These are phyloP conservation scores for Oenanthe sinensis DNA, from an alignment of 129 eudicot species.

Conservation along the genomic window DNA sequence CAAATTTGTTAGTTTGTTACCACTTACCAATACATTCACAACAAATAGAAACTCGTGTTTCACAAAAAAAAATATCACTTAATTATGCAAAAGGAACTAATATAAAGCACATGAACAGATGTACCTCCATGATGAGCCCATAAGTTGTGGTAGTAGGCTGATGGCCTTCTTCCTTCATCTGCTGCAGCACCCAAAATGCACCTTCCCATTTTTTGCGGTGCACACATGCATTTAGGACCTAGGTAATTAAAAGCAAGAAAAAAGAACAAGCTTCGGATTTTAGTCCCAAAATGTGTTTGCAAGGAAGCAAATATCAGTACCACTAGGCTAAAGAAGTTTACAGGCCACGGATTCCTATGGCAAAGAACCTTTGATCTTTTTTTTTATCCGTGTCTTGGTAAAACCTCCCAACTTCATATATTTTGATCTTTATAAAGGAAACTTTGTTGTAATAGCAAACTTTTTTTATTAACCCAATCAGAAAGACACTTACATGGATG, in stretches of 20 bases:
- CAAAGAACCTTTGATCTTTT: background rate
- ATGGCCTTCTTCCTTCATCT: constrained; percentile 60
- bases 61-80: background rate
- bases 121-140: constrained; percentile 96
- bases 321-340: background rate
- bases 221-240: constrained; percentile 95
- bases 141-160: constrained; percentile 75
- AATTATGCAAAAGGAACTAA: background rate
- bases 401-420: background rate
- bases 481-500: background rate
- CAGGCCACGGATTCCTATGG: background rate
- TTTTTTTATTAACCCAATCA: background rate
- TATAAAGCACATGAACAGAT: background rate
- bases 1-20: background rate
- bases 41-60: background rate
- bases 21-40: background rate
- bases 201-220: constrained; percentile 81
- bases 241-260: background rate
- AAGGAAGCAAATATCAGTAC: background rate
- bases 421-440: background rate
- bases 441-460: background rate
- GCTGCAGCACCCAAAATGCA: constrained; percentile 90
- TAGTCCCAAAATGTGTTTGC: background rate
- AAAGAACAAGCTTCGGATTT: background rate
- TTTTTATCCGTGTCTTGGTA: background rate